Base-by-base conservation (phyloP, 441 rosid species). In the Populus hybrid region DNA sequence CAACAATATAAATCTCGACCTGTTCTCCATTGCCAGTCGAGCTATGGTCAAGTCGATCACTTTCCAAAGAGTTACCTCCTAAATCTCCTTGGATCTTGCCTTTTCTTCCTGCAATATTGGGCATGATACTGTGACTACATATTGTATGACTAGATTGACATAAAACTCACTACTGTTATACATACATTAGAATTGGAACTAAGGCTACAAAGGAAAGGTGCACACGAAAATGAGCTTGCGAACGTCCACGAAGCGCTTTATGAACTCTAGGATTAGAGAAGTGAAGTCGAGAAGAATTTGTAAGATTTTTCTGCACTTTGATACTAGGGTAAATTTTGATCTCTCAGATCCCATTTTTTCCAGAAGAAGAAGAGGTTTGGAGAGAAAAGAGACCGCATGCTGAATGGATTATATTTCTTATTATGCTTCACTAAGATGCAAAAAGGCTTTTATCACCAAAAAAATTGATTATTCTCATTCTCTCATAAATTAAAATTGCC, bases 101-200 rank as follows among this genome's bases (percentile, higher is more conserved):
- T 78, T 50, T 76, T 81, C 82, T 85, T 80, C 79, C 90, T 88
- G 88, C 85, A 83, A 75, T 57, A 18, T 50, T 53, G 18, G 34
- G 26, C 34, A 74, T 9, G 12, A 74, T 23, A 63, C 10, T 61
- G 12, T 63, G 14, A 63, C 10, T 61, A 40, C n/a, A 24, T 40
- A 26, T 71, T 46, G 18, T 14, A 14, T 46, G 1, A 24, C 19
- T 24, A 19, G 34, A 30, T 26, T 11, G 53, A 16, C 10, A 42
- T 10, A 42, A 9, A 1, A 34, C 36, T 38, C 42, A 2, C 42
- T 2, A 38, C 42, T 2, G 16, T 42, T 42, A 42, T 11, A 42
- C 16, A 42, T 11, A 42, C 53, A 42, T 11, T 42, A 42, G 18
- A 46, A 14, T 14, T 46, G 57, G 57, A 46, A 46, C 57, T 1